Percentiles rank a stretch among this genome's conserved stretches.
phyloP scores from a whole-genome alignment of 164 flowering plant species.

The Annona squamosa region DNA sequence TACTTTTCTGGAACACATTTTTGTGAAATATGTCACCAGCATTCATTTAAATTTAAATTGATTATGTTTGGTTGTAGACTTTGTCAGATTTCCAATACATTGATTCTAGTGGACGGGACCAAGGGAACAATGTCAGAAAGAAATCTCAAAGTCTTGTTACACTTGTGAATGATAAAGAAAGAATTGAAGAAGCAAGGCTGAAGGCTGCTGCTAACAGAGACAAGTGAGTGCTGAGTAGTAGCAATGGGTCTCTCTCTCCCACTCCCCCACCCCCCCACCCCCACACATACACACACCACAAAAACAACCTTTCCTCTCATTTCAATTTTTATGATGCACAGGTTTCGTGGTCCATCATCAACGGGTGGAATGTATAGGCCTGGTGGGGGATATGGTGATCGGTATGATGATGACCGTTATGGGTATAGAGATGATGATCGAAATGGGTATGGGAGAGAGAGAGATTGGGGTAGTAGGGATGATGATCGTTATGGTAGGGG shows the following conservation, averaged over 20 bases:
- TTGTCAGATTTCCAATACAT: constrained; percentile 89
- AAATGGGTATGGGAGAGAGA: constrained; percentile 74
- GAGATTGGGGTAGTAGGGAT: constrained; percentile 55
- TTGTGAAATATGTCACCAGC: neutral
- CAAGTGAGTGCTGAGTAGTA: constrained; percentile 55
- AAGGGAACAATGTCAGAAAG: constrained; percentile 90
- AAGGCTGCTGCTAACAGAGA: constrained; percentile 88
- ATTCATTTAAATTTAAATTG: neutral
- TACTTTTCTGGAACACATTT: neutral
- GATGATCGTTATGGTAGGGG: constrained; percentile 63
- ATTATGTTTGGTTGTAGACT: constrained; percentile 37
- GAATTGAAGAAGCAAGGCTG: constrained; percentile 77
- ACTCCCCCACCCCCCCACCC: too few relatives aligned
- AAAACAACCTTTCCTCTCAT: too few relatives aligned
- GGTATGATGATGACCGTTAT: constrained; percentile 58
- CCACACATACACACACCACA: too few relatives aligned
- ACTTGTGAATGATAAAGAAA: constrained; percentile 92
- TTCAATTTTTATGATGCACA: constrained; percentile 15
- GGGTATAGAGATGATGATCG: constrained; percentile 44
- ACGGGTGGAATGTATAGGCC: constrained; percentile 62
- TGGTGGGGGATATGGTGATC: constrained; percentile 55
- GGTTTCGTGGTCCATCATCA: constrained; percentile 56
- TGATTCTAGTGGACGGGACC: constrained; percentile 95
- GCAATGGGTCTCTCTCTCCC: neutral
- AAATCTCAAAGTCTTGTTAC: constrained; percentile 89